Conservation (phyloP, 768 basidiomycete genomes). For the Auricularia heimuer region DNA sequence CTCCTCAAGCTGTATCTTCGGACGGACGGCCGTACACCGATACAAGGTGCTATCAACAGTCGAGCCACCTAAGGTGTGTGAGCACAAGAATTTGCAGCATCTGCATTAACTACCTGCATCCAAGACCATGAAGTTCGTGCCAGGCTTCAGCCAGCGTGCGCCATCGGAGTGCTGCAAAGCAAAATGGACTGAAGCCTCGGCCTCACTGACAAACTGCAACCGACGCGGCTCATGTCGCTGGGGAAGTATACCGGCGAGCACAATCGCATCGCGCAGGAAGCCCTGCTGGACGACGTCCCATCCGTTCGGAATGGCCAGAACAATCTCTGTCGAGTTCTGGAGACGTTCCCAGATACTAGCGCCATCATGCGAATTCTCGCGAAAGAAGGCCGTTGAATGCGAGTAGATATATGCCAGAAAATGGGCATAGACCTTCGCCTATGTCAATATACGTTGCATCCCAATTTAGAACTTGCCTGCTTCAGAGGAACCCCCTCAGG, state of each 20-base stretch:
- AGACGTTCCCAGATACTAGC: slow-evolving; percentile 2
- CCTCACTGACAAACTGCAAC: slow-evolving; percentile 5
- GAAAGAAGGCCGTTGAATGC: neutral
- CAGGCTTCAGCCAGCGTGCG: neutral
- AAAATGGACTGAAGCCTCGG: slow-evolving; percentile 7
- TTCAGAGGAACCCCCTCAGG: slow-evolving; percentile 2
- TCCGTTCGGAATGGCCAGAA: slow-evolving; percentile 2
- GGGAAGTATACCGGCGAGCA: neutral
- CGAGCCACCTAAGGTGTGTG: neutral
- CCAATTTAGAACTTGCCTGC: neutral
- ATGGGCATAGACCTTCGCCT: slow-evolving; percentile 2
- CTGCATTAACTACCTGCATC: neutral
- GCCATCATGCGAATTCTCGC: slow-evolving; percentile 3
- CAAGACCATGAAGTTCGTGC: slow-evolving; percentile 1
- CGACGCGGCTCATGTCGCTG: neutral
- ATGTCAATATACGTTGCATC: neutral
- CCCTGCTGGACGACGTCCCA: slow-evolving; percentile 2
- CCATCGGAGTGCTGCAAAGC: neutral
- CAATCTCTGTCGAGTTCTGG: neutral
- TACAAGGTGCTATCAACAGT: slow-evolving; percentile 6
- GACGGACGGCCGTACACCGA: neutral
- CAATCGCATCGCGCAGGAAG: neutral
- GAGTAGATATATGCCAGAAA: slow-evolving; percentile 3
- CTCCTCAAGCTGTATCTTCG: slow-evolving; percentile 3
- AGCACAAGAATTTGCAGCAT: neutral